Conservation (phyloP, 2,329 filamentous ascomycete species). For the Curvularia spicifera region DNA sequence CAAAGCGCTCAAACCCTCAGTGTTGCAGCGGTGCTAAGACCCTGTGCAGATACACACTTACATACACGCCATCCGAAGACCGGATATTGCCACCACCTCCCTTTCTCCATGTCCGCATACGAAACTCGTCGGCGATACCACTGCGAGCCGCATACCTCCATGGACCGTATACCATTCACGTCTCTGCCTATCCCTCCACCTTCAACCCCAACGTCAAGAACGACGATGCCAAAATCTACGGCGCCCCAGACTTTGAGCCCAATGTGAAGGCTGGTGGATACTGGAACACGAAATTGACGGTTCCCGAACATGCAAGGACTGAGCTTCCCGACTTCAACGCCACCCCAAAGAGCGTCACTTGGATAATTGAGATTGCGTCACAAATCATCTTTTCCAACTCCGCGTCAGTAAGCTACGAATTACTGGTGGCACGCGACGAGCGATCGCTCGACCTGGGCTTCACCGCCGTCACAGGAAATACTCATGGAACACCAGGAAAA, state of each 20-base stretch:
- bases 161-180: conserved; percentile 89
- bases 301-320: conserved; percentile 76
- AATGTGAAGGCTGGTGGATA: conserved; percentile 92
- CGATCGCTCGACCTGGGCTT: conserved; percentile 76
- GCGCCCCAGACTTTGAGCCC: conserved; percentile 89
- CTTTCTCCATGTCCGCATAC: conserved; percentile 82
- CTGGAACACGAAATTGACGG: conserved; percentile 79
- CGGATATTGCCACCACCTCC: conserved; percentile 87
- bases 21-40: conserved; percentile 6
- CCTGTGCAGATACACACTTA: conserved; percentile 71
- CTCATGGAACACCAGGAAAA: conserved; percentile 63
- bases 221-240: conserved; percentile 71
- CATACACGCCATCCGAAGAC: conserved; percentile 87
- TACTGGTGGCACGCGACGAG: conserved; percentile 84
- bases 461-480: conserved; percentile 61
- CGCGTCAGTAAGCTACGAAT: conserved; percentile 85
- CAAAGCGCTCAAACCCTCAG: background rate
- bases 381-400: conserved; percentile 94
- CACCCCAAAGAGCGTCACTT: conserved; percentile 68
- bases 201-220: conserved; percentile 86
- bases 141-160: conserved; percentile 95
- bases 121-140: conserved; percentile 88
- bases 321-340: conserved; percentile 29
- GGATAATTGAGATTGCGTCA: conserved; percentile 89
- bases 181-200: conserved; percentile 80